Base-by-base conservation (phyloP, 176 grass and related monocot genomes). In the Guadua angustifolia region DNA sequence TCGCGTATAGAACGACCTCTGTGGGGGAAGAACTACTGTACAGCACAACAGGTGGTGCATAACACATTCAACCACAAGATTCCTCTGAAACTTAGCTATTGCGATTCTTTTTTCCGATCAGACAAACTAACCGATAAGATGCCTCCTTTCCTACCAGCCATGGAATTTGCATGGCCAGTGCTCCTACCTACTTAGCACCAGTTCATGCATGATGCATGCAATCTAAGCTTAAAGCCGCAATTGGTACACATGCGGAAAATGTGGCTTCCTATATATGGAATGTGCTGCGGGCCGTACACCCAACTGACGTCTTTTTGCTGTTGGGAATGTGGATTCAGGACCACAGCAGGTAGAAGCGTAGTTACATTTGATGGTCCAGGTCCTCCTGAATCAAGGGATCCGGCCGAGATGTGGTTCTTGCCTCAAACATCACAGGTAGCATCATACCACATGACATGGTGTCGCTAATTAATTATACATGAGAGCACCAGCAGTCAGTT, bases 321-420 rank as follows among this genome's bases (percentile, higher is more conserved):
- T 50, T 72, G 22, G 29, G 55, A 62, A 71, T 39, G 56, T 50
- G 42, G 26, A 10, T 32, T 18, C 24, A 58, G 84, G 75, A 79
- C 55, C 83, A 71, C 65, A 3, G 43, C 40, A 9, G 12, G 17
- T 21, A 51, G 66, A 29, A 29, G 51, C 16, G 11, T 8, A 25
- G 40, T 24, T 35, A 26, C 25, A 9, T 51, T 4, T 74, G 63
- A 21, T 65, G 84, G 84, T 64, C 75, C 84, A 29, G 4, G 2
- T 52, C 84, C 83, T 60, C 83, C 84, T 63, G 33, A 29, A 44
- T 52, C 57, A 21, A 21, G 44, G 75, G 57, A 73, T 86, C 67
- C 32, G 64, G 26, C 74, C 64, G 29, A 51, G 70, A 36, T 53
- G 9, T 66, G 33, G 26, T 45, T 46, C 35, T 56, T 35, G 45